Evolutionary conservation across 805 yeast species (phyloP), one percentile per base, ranked within the genome.

Genomic region (Kazachstania africana): DNA sequence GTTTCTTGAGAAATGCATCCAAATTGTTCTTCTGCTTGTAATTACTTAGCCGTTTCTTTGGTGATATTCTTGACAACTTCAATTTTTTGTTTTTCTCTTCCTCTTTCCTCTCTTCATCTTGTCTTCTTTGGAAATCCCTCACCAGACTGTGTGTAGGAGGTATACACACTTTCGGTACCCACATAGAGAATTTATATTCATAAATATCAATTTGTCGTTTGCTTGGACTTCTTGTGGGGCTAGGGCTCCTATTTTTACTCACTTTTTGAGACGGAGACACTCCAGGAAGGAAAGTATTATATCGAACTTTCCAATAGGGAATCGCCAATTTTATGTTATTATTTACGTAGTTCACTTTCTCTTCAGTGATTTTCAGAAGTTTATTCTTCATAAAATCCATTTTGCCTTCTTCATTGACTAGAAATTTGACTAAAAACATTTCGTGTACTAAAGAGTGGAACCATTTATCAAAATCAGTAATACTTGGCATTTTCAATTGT

Each of bases 381-480:
- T 30, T 25, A 6, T 23, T 19, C 4, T 26, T 30, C 6, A 34
- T 23, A 8, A 18, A 26, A n/a, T n/a, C n/a, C n/a, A n/a, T n/a
- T n/a, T n/a, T n/a, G n/a, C n/a, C n/a, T n/a, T 31, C 36, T 12
- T 25, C 19, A 5, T 28, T 28, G 12, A 35, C 23, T 4, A 52
- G 12, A 33, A 30, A 37, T 33, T 35, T 42, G 8, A 53, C 27
- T 5, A 55, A 22, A 28, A 47, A 55, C n/a, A 51, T 37, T 17
- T 41, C 42, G 9, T 49, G 55, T 35, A 46, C 34, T 1, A 43
- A 37, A 10, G 38, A 45, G 22, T 46, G 45, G 32, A 50, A 53
- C 59, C 60, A 53, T 16, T 33, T 35, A 6, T 44, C 43, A 29
- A 55, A 43, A 29, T 54, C 38, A 3, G 34, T 29, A 2, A 55